These are phyloP conservation scores for Calonectria leucothoes DNA, from an alignment of 2,329 filamentous ascomycete species.

Conservation along the genomic window DNA sequence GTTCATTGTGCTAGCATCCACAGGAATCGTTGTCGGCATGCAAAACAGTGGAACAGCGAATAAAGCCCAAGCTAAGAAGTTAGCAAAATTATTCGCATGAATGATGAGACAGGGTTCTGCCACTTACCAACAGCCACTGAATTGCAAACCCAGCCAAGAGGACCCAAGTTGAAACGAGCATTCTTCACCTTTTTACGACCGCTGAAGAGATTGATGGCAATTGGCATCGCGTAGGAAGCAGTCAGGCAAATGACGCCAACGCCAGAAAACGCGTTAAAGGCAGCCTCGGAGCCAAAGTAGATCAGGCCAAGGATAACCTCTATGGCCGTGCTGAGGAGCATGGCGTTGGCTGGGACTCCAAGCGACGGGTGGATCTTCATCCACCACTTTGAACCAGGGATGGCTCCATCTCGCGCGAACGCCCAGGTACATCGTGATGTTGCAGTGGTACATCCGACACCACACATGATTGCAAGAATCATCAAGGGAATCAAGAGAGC, in stretches of 20 bases:
- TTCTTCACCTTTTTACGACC: constrained; percentile 67
- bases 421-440: constrained; percentile 75
- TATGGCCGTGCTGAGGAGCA: constrained; percentile 75
- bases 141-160: constrained; percentile 71
- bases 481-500: constrained; percentile 71
- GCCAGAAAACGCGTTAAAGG: constrained; percentile 76
- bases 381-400: constrained; percentile 72
- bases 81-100: background rate
- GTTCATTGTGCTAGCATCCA: constrained; percentile 5
- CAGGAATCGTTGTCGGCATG: constrained; percentile 17
- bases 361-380: constrained; percentile 68
- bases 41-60: constrained; percentile 17
- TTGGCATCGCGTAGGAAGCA: constrained; percentile 73
- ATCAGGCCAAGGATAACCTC: constrained; percentile 72
- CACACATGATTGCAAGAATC: constrained; percentile 73
- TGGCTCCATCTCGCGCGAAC: constrained; percentile 75
- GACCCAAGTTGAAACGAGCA: constrained; percentile 70
- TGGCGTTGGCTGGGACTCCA: constrained; percentile 74
- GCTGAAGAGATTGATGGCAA: constrained; percentile 70
- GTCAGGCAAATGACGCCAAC: constrained; percentile 77
- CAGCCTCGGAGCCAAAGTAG: constrained; percentile 74
- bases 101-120: no score
- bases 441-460: constrained; percentile 75
- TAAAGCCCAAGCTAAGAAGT: constrained; percentile 8
- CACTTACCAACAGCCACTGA: constrained; percentile 66